Percentiles rank a stretch among this genome's conserved stretches.
phyloP scores from a whole-genome alignment of 495 filamentous ascomycete species.

The Evernia prunastri region DNA sequence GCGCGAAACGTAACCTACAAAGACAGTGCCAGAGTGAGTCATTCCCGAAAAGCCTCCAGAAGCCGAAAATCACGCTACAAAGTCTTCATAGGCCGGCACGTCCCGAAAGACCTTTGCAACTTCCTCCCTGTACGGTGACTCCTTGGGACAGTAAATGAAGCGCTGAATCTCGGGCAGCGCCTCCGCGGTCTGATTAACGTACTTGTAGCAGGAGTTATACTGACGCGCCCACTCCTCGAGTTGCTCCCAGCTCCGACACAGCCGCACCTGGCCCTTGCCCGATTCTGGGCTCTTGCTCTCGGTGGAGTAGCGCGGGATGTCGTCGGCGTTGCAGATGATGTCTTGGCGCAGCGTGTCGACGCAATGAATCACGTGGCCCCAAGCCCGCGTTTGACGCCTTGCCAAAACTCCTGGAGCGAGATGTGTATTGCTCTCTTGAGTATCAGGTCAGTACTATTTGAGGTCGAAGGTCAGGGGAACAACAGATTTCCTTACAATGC shows the following conservation, averaged over 20 bases:
- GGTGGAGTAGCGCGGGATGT: constrained; percentile 28
- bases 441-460: no score
- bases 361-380: constrained; percentile 31
- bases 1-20: no score
- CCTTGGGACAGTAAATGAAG: no score
- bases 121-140: no score
- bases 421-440: not conserved
- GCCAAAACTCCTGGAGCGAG: constrained; percentile 2
- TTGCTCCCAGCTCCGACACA: constrained; percentile 24
- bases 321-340: constrained; percentile 33
- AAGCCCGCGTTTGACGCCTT: constrained; percentile 2
- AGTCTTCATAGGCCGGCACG: no score
- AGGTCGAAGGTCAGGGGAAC: not conserved
- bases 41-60: no score
- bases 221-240: constrained; percentile 22
- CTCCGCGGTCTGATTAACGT: not conserved
- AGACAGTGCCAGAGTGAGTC: no score
- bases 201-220: constrained; percentile 22
- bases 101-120: no score
- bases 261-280: constrained; percentile 19
- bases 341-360: constrained; percentile 31
- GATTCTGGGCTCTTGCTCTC: not conserved
- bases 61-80: no score
- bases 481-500: not conserved
- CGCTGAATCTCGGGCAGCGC: no score